phyloP scores from a whole-genome alignment of 805 yeast species.

The Saturnispora bothae region DNA sequence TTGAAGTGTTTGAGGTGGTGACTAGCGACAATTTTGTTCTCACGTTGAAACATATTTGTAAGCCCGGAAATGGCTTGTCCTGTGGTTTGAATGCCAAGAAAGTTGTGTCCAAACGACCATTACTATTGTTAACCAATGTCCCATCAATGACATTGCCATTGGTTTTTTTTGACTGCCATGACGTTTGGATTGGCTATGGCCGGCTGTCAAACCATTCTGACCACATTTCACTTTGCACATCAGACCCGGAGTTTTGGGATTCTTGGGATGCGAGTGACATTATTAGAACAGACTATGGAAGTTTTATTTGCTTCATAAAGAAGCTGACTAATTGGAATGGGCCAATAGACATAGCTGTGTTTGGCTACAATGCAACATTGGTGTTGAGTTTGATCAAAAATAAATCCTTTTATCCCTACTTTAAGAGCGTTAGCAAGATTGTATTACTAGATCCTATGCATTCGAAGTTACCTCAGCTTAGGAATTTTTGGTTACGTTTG shows the following conservation, averaged over 20 bases:
- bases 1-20: not conserved
- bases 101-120: not conserved
- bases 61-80: not conserved
- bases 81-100: not conserved
- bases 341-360: not conserved
- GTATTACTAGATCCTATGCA: not conserved
- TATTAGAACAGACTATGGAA: not conserved
- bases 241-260: not conserved
- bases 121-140: not conserved
- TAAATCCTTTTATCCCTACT: not conserved
- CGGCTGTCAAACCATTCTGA: not conserved
- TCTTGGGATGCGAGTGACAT: not conserved
- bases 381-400: not conserved
- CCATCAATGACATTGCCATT: not conserved
- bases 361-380: not conserved
- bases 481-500: not conserved
- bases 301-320: not conserved
- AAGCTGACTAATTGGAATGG: not conserved
- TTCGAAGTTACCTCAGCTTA: not conserved
- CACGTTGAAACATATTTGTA: not conserved
- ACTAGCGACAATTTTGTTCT: not conserved
- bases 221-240: not conserved
- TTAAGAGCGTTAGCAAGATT: not conserved
- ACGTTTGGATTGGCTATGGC: slow-evolving; percentile 1
- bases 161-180: not conserved